These are phyloP conservation scores for Tolypocladium pustulatum DNA, from an alignment of 2,329 filamentous ascomycete genomes.

Conservation along the genomic window DNA sequence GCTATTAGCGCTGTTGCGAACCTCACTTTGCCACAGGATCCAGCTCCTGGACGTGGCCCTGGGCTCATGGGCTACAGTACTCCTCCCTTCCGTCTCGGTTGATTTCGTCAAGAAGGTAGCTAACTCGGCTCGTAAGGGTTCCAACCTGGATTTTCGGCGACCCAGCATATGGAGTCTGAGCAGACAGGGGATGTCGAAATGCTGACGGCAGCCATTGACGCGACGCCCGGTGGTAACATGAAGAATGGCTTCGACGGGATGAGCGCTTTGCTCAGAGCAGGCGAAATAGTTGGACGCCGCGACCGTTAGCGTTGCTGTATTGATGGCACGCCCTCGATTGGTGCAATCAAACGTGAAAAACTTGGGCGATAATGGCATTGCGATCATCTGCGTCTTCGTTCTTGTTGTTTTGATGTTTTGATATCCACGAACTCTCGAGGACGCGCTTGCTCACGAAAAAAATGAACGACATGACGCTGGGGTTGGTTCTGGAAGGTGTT, in stretches of 20 bases:
- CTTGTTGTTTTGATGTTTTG: conserved; percentile 3
- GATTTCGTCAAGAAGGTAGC: conserved; percentile 10
- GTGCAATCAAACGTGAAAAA: background rate
- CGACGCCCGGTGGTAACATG: conserved; percentile 8
- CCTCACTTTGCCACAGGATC: conserved; percentile 14
- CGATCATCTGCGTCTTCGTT: background rate
- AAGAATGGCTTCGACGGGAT: conserved; percentile 40
- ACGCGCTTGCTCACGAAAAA: background rate
- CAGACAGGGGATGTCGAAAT: conserved; percentile 18
- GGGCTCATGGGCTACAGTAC: conserved; percentile 25
- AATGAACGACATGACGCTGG: background rate
- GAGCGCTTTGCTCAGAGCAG: conserved; percentile 46
- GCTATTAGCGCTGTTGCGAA: conserved; percentile 7
- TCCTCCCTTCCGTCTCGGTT: conserved; percentile 7
- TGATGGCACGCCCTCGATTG: background rate
- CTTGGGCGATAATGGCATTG: background rate
- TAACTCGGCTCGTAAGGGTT: conserved; percentile 22
- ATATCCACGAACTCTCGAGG: conserved; percentile 2
- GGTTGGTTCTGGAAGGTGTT: background rate
- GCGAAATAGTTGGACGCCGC: conserved; percentile 45
- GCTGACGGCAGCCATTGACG: conserved; percentile 17
- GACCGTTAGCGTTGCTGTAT: conserved; percentile 4
- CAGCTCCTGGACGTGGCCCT: conserved; percentile 10
- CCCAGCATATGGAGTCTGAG: conserved; percentile 20
- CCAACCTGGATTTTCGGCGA: conserved; percentile 20